Base-by-base conservation (phyloP, 768 basidiomycete species). In the Mycena galericulata region DNA sequence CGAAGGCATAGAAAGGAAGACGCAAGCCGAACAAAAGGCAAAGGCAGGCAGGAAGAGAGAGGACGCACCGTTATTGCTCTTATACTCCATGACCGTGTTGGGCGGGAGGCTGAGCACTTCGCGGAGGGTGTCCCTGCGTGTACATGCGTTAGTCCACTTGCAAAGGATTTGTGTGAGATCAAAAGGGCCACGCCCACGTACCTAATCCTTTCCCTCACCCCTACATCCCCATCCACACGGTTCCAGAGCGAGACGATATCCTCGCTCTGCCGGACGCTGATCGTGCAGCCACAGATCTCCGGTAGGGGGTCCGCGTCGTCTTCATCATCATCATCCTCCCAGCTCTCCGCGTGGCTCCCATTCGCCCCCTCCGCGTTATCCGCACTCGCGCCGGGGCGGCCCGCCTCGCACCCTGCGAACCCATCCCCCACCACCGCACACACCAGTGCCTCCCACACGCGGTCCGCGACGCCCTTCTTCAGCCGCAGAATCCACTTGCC, bases 401-500 rank as follows among this genome's bases (percentile, higher is more conserved):
- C n/a, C 34, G 34, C 14, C 74, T 77, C 88, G 72, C 89, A 89
- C 43, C 88, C 89, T 49, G 93, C 92, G 74, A 98, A 97, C 79
- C 94, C 92, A 77, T 97, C 97, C 4, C 96, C 97, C 63, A 96
- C 88, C 63, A 97, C 85, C 14, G 94, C 94, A 71, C 96, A 84
- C 34, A 97, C 88, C 49, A 95, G 86, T 73, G 94, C 92, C 80
- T 97, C 95, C 95, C 95, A 97, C 56, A 97, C 81, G 30, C 94
- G 90, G 80, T 97, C 96, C 5, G 94, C 90, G 38, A 97, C 86
- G 47, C 95, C 95, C 77, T 99, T 98, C 73, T 90, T 89, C 53
- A 99, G 86, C 59, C 97, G 92, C 65, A 99, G 87, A 56, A 97
- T 97, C 93, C 96, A 99, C 79, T 97, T 97, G 4, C 96, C 97